Evolutionary conservation across 192 early-diverging fungal genomes (phyloP).

Genomic region (Backusella tuberculispora): DNA sequence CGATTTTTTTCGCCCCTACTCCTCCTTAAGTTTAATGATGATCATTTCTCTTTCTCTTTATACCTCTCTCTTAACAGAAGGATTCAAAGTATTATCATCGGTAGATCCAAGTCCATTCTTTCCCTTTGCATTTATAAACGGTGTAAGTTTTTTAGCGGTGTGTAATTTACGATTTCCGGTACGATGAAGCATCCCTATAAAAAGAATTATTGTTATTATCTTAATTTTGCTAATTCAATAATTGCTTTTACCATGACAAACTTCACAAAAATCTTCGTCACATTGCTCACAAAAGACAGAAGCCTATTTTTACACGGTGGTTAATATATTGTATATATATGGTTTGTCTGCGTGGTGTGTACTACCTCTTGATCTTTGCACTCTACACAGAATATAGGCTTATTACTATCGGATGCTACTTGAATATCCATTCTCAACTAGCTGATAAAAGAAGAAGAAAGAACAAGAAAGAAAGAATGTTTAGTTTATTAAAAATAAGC

Average conservation of each 20-base stretch:
- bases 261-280: slow-evolving; percentile 89
- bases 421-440: slow-evolving; percentile 13
- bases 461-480: background rate
- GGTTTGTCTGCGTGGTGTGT: background rate
- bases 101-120: background rate
- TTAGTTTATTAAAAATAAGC: no score
- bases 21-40: background rate
- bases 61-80: slow-evolving; percentile 13
- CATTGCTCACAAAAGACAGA: slow-evolving; percentile 84
- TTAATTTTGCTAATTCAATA: no score
- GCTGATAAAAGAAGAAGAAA: background rate
- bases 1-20: background rate
- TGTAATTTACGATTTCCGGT: slow-evolving; percentile 73
- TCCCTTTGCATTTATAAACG: background rate
- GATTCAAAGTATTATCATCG: background rate
- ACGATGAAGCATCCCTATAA: slow-evolving; percentile 72
- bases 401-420: slow-evolving; percentile 7
- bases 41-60: background rate
- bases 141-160: slow-evolving; percentile 44
- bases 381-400: slow-evolving; percentile 71
- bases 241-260: slow-evolving; percentile 65
- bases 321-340: slow-evolving; percentile 84
- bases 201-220: no score
- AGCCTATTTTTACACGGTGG: slow-evolving; percentile 57
- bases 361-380: slow-evolving; percentile 78